Base-by-base conservation (phyloP, 108 stramenopile species). In the Chaetoceros muelleri region DNA sequence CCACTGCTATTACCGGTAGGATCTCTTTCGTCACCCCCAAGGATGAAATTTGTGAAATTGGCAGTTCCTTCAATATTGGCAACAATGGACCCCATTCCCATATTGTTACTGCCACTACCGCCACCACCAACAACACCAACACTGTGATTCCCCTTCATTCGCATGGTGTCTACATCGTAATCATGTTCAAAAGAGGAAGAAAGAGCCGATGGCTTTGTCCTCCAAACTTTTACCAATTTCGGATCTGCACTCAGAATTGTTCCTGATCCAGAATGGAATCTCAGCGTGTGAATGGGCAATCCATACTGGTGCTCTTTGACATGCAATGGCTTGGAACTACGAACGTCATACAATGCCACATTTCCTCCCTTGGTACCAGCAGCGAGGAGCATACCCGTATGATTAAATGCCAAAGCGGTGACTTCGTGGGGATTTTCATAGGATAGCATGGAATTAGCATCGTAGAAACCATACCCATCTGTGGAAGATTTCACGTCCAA, bases 281-380 rank as follows among this genome's bases (percentile, higher is more conserved):
- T 81, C 53, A 94, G 51, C 3, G 85, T 91, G 54, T 90, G 82
- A 66, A 99, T 94, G 2, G 96, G 94, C 47, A 95, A 67, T 30
- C 94, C 96, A 70, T 94, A 89, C 62, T 96, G 94, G 78, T 99
- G 98, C 67, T 97, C 96, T 75, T 94, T 91, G 30, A 94, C 66
- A 48, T 78, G 70, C 18, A 95, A 45, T 1, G 99, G 99, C 47
- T 67, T 72, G 44, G 84, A 74, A 34, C 95, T 89, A 7, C 99
- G 78, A 55, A 99, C 82, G 64, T 99, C 99, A 66, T 96, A 98
- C 30, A 96, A 59, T 13, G 86, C 85, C 22, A 92, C 95, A 44
- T 84, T 69, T 0, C 96, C 99, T 22, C 82, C 86, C 23, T 73
- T 72, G 2, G 97, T 95, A 18, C 99, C 98, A 1, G 85, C 85